Percentiles rank a stretch among this genome's conserved stretches.
Evolutionary conservation across 345 rosid species (phyloP).

Genomic region (Euphorbia peplus): DNA sequence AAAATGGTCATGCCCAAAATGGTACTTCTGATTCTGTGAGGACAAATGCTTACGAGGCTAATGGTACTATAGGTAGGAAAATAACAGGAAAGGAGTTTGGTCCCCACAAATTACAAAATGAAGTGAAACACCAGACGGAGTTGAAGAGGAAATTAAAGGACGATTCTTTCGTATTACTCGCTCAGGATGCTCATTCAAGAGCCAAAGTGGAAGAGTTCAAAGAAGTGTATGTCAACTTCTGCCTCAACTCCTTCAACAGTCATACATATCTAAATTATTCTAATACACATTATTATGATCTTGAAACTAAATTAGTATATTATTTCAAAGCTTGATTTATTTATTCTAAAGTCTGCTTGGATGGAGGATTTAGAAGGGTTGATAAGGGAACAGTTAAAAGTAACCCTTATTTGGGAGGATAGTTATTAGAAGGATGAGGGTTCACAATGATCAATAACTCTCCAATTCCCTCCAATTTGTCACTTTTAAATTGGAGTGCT

Average conservation of each 20-base stretch:
- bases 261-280: slow-evolving; percentile 11
- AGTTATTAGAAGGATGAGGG: too few relatives aligned
- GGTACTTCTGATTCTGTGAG: slow-evolving; percentile 26
- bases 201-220: slow-evolving; percentile 61
- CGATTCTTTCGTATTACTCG: slow-evolving; percentile 52
- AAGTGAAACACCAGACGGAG: slow-evolving; percentile 27
- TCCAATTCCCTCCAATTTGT: too few relatives aligned
- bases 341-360: not conserved
- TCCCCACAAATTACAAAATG: slow-evolving; percentile 33
- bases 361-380: too few relatives aligned
- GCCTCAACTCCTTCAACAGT: slow-evolving; percentile 12
- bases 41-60: slow-evolving; percentile 30
- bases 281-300: slow-evolving; percentile 12
- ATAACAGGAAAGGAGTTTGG: slow-evolving; percentile 21
- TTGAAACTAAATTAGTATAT: not conserved
- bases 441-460: too few relatives aligned
- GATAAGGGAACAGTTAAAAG: too few relatives aligned
- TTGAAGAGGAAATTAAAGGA: slow-evolving; percentile 45
- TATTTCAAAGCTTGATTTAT: slow-evolving; percentile 11
- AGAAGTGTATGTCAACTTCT: slow-evolving; percentile 55
- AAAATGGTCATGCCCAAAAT: slow-evolving; percentile 28
- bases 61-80: slow-evolving; percentile 28
- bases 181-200: slow-evolving; percentile 55
- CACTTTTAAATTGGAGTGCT: too few relatives aligned
- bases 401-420: too few relatives aligned